Base-by-base conservation (phyloP, 225 moss, liverwort and hornwort genomes). In the Takakia lepidozioides region DNA sequence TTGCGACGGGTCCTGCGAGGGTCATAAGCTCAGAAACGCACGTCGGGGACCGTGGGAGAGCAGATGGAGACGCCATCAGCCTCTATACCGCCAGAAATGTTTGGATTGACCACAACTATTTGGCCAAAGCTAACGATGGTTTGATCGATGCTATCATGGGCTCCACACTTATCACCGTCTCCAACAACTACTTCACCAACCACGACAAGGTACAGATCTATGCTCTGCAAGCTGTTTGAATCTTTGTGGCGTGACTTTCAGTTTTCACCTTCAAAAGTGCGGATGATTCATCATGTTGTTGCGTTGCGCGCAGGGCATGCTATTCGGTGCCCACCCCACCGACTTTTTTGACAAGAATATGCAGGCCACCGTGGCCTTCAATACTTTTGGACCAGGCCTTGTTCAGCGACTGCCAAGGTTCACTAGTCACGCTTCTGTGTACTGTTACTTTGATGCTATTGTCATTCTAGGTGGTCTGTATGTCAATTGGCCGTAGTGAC, bases 71-170 rank as follows among this genome's bases (percentile, higher is more conserved):
- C 58, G 92, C 70, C 0, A 69, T 93, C 34, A 80, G 56, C 21
- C 61, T 93, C 10, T 83, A 73, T 60, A 0, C 55, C 0, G 76
- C 85, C 0, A 67, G 29, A 3, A 46, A 93, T 40, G 44, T 93
- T 5, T 92, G 92, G 92, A 10, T 93, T 5, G 88, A 93, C 41
- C 85, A 93, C 36, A 80, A 79, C 41, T 73, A 65, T 45, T 48
- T 93, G 0, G 55, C 80, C 0, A 60, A 65, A 8, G 79, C 77
- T 3, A 4, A 62, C 0, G 92, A 93, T 40, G 88, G 92, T 1
- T 39, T 93, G 1, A 23, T 88, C 16, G 92, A 93, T 43, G 80
- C 73, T 9, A 83, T 73, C 24, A 11, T 34, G 1, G 88, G 85
- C 11, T 93, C 92, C 0, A 70, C 80, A 0, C 67, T 32, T 2